These are phyloP conservation scores for Clarireedia paspali DNA, from an alignment of 2,329 filamentous ascomycete species.

Conservation along the genomic window DNA sequence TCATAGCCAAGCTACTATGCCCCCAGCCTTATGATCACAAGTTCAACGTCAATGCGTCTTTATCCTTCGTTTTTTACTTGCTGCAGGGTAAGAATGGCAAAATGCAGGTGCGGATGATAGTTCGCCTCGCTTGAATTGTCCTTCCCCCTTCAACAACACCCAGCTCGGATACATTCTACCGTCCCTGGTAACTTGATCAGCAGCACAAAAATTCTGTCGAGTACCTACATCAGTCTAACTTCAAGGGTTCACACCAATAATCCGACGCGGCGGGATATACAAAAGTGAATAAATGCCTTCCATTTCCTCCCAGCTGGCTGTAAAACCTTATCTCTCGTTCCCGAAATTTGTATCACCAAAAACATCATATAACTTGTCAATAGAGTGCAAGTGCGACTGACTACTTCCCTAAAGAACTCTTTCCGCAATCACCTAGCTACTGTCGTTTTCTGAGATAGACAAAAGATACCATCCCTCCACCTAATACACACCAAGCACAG, in stretches of 20 bases:
- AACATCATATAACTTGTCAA: neutral
- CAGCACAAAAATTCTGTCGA: neutral
- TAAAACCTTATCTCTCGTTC: neutral
- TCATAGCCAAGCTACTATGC: too few species aligned
- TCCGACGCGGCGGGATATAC: neutral
- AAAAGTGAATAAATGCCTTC: neutral
- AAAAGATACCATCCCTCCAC: neutral
- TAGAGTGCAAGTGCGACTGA: neutral
- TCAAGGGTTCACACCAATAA: too few species aligned
- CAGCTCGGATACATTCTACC: too few species aligned
- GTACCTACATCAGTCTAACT: too few species aligned
- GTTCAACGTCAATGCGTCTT: too few species aligned
- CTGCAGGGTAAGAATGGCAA: neutral
- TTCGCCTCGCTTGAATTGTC: neutral
- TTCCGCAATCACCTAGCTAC: neutral
- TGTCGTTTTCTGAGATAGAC: constrained; percentile 10
- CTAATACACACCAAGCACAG: constrained; percentile 1
- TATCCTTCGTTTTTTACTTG: neutral
- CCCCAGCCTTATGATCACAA: too few species aligned
- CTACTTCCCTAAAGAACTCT: neutral
- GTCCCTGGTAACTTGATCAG: neutral
- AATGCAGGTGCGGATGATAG: neutral
- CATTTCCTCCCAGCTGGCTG: neutral
- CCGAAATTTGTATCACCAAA: neutral
- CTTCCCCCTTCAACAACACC: too few species aligned